Conservation (phyloP, 2,329 filamentous ascomycete species). For the Immersiporthe knoxdaviesiana region DNA sequence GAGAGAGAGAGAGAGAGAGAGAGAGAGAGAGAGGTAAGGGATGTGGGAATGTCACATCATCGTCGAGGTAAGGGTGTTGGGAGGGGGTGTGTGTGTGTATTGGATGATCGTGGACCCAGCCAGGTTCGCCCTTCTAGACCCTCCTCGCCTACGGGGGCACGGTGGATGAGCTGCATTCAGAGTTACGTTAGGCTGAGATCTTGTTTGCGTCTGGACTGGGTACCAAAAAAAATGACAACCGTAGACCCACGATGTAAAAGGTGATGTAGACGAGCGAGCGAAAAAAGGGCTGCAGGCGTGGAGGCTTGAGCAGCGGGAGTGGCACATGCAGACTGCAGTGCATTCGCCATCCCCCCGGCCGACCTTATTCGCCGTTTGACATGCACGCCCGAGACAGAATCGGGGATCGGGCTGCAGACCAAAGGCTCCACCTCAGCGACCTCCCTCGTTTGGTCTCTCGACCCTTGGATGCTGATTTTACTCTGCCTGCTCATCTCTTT, state of each 20-base stretch:
- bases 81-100: conserved; percentile 2
- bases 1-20: too few species aligned
- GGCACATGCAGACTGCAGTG: conserved; percentile 27
- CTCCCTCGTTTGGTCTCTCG: conserved; percentile 17
- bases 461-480: conserved; percentile 6
- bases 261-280: conserved; percentile 13
- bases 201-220: conserved; percentile 21
- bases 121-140: conserved; percentile 11
- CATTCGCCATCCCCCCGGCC: conserved; percentile 20
- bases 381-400: conserved; percentile 27
- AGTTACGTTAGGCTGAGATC: conserved; percentile 26
- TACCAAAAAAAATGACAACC: not conserved
- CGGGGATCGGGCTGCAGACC: conserved; percentile 26
- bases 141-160: not conserved
- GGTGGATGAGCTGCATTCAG: conserved; percentile 16
- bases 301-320: conserved; percentile 18
- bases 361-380: conserved; percentile 17
- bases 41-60: conserved; percentile 22
- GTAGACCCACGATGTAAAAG: conserved; percentile 17
- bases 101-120: conserved; percentile 23
- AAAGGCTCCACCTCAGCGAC: conserved; percentile 20
- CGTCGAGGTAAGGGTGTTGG: conserved; percentile 8
- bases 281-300: conserved; percentile 15
- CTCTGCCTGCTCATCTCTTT: conserved; percentile 6
- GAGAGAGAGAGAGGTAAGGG: conserved; percentile 19